Evolutionary conservation across 441 rosid genomes (phyloP), one percentile per base, ranked within the genome.

Genomic region (Breynia disticha): DNA sequence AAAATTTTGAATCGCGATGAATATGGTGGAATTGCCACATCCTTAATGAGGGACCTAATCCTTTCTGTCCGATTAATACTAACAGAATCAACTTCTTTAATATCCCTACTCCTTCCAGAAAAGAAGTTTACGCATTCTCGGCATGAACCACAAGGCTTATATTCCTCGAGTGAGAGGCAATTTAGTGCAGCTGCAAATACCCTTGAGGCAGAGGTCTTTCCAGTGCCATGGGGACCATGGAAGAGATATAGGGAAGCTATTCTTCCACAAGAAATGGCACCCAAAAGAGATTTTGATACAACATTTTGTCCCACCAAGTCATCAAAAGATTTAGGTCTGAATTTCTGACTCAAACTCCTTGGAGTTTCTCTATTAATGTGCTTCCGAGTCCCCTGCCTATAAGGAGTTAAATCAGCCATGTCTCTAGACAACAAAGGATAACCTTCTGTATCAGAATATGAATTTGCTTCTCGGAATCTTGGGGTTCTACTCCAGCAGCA

Each of bases 171-270:
- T 41, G 90, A 80, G 32, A 90, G 82, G 52, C 97, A 90, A 68
- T 87, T 86, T 48, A 90, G 68, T 19, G 95, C 96, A 72, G 91
- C 86, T 55, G 96, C 90, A 67, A 87, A 87, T 47, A 90, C 79
- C 74, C 79, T 79, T 11, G 96, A 74, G 3, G 97, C 85, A 24
- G 88, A 84, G 15, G 95, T 90, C 76, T 90, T 87, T 32, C 97
- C 97, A 0, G 95, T 79, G n/a, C 96, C 97, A 46, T 83, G 96
- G 60, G 95, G 95, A 38, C 97, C 97, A 24, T 87, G 84, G 57
- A 90, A 87, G 20, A 90, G 84, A 66, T 90, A 83, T 1, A 83
- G 44, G 35, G 95, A 76, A 50, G 95, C 49, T 67, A 87, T 65
- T 72, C 81, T 81, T 48, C 87, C 95, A 57, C 77, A 79, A 46